Conservation (phyloP, 495 filamentous ascomycete species). For the Hyphodiscus hymeniophilus region DNA sequence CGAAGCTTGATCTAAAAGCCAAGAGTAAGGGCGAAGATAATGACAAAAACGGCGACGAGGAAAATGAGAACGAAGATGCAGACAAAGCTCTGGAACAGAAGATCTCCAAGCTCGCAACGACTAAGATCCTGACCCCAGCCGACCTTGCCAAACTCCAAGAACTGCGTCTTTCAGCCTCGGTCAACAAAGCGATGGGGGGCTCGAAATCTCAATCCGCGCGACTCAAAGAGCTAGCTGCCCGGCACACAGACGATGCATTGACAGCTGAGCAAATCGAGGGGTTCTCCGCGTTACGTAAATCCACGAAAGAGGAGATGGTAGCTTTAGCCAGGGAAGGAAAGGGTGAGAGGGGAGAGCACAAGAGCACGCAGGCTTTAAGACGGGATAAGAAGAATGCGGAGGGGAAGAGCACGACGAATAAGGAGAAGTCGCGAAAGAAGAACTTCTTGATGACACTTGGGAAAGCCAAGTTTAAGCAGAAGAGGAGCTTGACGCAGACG, state of each 20-base stretch:
- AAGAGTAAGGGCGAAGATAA: constrained; percentile 22
- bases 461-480: constrained; percentile 88
- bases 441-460: constrained; percentile 97
- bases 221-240: constrained; percentile 40
- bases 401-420: constrained; percentile 94
- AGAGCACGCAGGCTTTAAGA: constrained; percentile 68
- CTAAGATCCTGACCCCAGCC: constrained; percentile 80
- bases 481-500: constrained; percentile 81
- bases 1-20: constrained; percentile 23
- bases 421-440: constrained; percentile 93
- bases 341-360: constrained; percentile 63
- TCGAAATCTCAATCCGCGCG: constrained; percentile 25
- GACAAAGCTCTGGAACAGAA: constrained; percentile 23
- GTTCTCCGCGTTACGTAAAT: constrained; percentile 59
- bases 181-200: constrained; percentile 52
- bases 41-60: constrained; percentile 28
- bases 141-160: constrained; percentile 90
- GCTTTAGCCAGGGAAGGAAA: constrained; percentile 71
- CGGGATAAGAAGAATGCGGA: constrained; percentile 77
- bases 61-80: constrained; percentile 32
- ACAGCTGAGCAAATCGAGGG: constrained; percentile 82
- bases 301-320: constrained; percentile 73
- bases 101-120: constrained; percentile 69
- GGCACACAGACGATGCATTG: constrained; percentile 73
- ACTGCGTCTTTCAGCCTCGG: constrained; percentile 61